Evolutionary conservation across 371 early-diverging fungal genomes (phyloP), one percentile per base, ranked within the genome.

Genomic region (Mortierella sp.): DNA sequence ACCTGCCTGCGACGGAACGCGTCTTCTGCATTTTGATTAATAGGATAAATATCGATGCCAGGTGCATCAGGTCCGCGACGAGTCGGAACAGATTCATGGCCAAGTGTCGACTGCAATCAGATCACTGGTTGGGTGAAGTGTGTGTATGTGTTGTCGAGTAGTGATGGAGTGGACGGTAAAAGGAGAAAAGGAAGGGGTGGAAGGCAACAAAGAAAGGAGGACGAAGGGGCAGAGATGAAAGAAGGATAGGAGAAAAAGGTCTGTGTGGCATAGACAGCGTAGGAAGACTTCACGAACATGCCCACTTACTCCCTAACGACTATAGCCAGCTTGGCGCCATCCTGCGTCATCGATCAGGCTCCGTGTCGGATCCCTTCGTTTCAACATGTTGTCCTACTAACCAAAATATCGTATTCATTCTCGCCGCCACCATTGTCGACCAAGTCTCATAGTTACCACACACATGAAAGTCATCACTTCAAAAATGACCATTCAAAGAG

Each of bases 21-120:
- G 96, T 95, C 83, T 93, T 94, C 81, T 90, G 91, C 70, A 98
- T 97, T 89, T 98, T 98, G 29, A 96, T 88, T 70, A 98, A 88
- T n/a, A 99, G 91, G 84, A 99, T 97, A 70, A 96, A 87, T 81
- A 98, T 97, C 35, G 99, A 98, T 77, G 94, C 96, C 80, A 99
- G 89, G 89, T 99, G 99, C 93, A 97, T 95, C 90, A 98, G 87
- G 90, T 99, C 99, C 65, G 96, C 99, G 43, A 94, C 81, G 41
- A 98, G 92, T 72, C 98, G 95, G 91, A 99, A 98, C 97, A 78
- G 78, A 76, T 81, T 79, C 79, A 85, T 81, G 60, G 51, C 29
- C 60, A n/a, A 27, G 16, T n/a, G 56, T 56, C 16, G 29, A 14
- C 12, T 21, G 32, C 16, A 63, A 14, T 38, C 63, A 35, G 63